Percentiles rank a stretch among this genome's conserved stretches.
phyloP scores from a whole-genome alignment of 345 rosid genomes.

The Angophora floribunda region DNA sequence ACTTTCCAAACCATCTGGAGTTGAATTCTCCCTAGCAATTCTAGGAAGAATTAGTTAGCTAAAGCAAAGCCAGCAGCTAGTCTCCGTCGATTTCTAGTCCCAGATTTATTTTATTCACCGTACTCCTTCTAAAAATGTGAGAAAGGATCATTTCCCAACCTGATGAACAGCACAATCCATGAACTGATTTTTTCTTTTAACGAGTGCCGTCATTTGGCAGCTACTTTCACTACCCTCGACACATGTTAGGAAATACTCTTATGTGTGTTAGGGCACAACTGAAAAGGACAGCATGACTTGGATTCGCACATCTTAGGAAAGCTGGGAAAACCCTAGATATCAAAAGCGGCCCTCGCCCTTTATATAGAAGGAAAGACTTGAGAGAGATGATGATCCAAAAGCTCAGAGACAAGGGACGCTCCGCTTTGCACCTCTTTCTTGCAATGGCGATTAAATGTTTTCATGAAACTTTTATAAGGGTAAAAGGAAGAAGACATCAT shows the following conservation, averaged over 20 bases:
- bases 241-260: neutral
- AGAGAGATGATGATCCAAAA: neutral
- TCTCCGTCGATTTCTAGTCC: neutral
- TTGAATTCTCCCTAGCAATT: neutral
- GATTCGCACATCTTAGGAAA: neutral
- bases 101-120: neutral
- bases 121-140: neutral
- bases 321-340: neutral
- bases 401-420: neutral
- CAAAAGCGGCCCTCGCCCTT: neutral
- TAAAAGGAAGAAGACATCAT: neutral
- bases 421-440: neutral
- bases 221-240: rapidly evolving
- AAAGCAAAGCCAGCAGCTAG: neutral
- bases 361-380: neutral
- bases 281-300: neutral
- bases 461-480: neutral
- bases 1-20: neutral
- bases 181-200: neutral
- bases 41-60: neutral
- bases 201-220: neutral
- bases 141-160: rapidly evolving
- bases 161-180: neutral
- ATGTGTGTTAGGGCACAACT: neutral
- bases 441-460: neutral